Conservation (phyloP, 495 filamentous ascomycete genomes). For the Neurospora sp. region DNA sequence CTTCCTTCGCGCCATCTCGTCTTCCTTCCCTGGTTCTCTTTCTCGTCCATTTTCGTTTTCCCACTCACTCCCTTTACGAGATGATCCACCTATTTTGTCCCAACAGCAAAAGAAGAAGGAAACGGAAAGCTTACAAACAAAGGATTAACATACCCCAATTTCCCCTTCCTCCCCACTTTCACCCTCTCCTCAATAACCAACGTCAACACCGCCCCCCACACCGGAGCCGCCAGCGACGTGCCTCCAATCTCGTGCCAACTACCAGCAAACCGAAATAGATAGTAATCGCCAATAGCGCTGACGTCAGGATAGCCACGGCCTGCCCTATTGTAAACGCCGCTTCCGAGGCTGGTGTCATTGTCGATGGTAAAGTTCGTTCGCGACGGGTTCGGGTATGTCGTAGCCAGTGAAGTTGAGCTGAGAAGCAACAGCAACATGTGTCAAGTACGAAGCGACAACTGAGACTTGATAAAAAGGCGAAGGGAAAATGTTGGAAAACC, state of each 20-base stretch:
- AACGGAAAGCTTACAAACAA: constrained; percentile 46
- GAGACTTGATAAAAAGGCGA: constrained; percentile 46
- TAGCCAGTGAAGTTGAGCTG: constrained; percentile 11
- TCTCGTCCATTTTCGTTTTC: background rate
- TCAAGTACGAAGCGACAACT: constrained; percentile 45
- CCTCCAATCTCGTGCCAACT: constrained; percentile 36
- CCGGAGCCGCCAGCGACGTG: constrained; percentile 49
- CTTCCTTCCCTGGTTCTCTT: background rate
- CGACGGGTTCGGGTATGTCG: constrained; percentile 12
- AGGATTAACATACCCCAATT: constrained; percentile 39
- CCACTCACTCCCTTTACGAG: too few species aligned
- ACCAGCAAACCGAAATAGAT: constrained; percentile 37
- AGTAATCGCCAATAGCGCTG: constrained; percentile 50
- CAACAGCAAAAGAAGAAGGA: background rate
- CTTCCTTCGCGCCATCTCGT: too few species aligned
- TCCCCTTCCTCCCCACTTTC: constrained; percentile 38
- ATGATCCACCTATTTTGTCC: background rate
- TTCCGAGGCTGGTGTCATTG: constrained; percentile 6
- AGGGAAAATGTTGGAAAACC: constrained; percentile 59
- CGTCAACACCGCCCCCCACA: constrained; percentile 49
- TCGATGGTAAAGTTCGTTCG: background rate
- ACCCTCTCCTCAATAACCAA: constrained; percentile 55
- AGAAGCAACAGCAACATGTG: constrained; percentile 27
- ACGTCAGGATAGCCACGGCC: constrained; percentile 60
- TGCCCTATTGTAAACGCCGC: constrained; percentile 42